A percentile compares a stretch with the other conserved stretches of the same genome.
Evolutionary conservation across 495 filamentous ascomycete genomes (phyloP).

Genomic region (Lichenothelia convexa): DNA sequence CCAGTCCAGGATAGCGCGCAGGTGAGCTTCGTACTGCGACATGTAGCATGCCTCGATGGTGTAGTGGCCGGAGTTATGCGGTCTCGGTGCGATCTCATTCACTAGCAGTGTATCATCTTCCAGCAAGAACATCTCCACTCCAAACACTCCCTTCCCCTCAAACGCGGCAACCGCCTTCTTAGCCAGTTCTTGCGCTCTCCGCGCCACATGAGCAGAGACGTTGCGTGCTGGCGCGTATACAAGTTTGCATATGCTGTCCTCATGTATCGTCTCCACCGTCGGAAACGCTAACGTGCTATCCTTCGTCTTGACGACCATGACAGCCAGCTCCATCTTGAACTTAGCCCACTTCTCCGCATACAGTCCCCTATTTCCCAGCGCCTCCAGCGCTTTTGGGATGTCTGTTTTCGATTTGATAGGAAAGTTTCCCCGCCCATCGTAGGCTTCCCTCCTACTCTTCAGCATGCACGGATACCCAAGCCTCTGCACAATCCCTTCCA

Average conservation of each 20-base stretch:
- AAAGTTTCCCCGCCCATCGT: constrained; percentile 88
- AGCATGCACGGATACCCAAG: constrained; percentile 87
- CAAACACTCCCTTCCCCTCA: constrained; percentile 82
- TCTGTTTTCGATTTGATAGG: constrained; percentile 49
- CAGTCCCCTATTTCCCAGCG: constrained; percentile 49
- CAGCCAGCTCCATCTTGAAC: constrained; percentile 73
- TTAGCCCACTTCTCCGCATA: constrained; percentile 87
- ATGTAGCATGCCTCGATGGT: constrained; percentile 85
- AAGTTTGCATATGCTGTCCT: constrained; percentile 89
- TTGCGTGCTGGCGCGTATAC: constrained; percentile 70
- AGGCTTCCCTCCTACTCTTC: constrained; percentile 81
- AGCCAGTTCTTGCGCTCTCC: constrained; percentile 57
- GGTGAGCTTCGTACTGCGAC: constrained; percentile 83
- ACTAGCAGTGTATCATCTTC: constrained; percentile 51
- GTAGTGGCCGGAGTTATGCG: constrained; percentile 94
- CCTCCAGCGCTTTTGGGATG: constrained; percentile 46
- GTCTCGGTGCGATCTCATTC: constrained; percentile 88
- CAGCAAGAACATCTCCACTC: constrained; percentile 93
- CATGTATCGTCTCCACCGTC: constrained; percentile 83
- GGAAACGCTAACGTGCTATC: constrained; percentile 65
- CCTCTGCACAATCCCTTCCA: constrained; percentile 42
- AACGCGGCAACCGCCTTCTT: constrained; percentile 60
- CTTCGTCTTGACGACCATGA: constrained; percentile 88
- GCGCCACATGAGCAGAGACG: constrained; percentile 39
- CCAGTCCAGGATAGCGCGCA: constrained; percentile 67